Evolutionary conservation across 1,284 basidiomycete species (phyloP).

Genomic region (Heterobasidion occidentale): DNA sequence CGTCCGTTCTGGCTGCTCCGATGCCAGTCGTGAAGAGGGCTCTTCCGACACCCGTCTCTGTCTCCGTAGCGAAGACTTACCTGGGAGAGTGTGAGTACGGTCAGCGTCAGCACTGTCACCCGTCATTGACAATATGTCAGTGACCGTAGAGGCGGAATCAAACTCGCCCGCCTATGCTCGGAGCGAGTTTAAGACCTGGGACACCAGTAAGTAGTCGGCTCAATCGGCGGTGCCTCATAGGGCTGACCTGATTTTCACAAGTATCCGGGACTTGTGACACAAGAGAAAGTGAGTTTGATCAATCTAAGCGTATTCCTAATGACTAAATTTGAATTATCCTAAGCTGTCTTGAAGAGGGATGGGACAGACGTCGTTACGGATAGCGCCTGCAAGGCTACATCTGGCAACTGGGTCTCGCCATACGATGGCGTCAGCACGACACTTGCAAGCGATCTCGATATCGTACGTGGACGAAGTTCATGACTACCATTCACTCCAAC

Average conservation of each 20-base stretch:
- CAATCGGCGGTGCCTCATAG: neutral
- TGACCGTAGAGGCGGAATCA: constrained; percentile 36
- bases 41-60: constrained; percentile 28
- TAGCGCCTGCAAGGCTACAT: constrained; percentile 32
- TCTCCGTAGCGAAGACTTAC: constrained; percentile 28
- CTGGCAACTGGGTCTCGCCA: constrained; percentile 45
- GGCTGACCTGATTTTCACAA: constrained; percentile 11
- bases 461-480: constrained; percentile 24
- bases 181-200: constrained; percentile 37
- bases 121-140: constrained; percentile 13
- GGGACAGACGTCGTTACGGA: constrained; percentile 38
- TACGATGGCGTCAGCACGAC: constrained; percentile 38
- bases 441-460: constrained; percentile 40
- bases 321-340: neutral
- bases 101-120: neutral
- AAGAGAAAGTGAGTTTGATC: constrained; percentile 33
- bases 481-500: neutral
- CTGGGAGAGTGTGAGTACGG: constrained; percentile 24
- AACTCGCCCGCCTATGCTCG: constrained; percentile 38
- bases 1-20: constrained; percentile 1
- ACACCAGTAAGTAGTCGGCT: constrained; percentile 27
- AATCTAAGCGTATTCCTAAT: neutral
- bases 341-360: constrained; percentile 46
- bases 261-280: constrained; percentile 47
- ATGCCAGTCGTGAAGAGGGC: constrained; percentile 13